Conservation (phyloP, 768 basidiomycete genomes). For the Pleurotus djamor region DNA sequence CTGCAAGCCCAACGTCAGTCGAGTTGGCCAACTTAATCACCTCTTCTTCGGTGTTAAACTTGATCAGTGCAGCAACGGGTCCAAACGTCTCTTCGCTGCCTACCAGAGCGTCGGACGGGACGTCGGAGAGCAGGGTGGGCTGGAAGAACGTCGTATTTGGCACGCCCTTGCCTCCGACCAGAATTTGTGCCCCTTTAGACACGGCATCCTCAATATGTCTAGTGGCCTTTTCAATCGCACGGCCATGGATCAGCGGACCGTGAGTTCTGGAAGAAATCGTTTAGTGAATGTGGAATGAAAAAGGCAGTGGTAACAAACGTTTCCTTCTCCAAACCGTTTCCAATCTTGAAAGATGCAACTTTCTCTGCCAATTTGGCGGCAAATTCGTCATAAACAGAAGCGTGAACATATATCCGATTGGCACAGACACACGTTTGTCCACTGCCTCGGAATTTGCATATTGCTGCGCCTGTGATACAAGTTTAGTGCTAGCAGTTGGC, state of each 20-base stretch:
- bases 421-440: conserved; percentile 90
- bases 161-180: conserved; percentile 82
- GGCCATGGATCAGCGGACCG: conserved; percentile 89
- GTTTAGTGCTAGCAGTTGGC: not conserved
- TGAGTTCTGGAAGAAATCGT: conserved; percentile 63
- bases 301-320: conserved; percentile 45
- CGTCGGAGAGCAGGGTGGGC: conserved; percentile 89
- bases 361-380: conserved; percentile 82
- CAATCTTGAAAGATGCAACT: conserved; percentile 83
- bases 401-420: conserved; percentile 92
- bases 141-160: conserved; percentile 67
- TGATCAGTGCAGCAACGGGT: conserved; percentile 81
- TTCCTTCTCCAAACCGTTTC: conserved; percentile 78
- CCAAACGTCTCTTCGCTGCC: conserved; percentile 94
- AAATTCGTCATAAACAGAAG: conserved; percentile 89
- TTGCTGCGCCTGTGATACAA: conserved; percentile 51
- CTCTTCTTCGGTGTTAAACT: conserved; percentile 94
- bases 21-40: conserved; percentile 85
- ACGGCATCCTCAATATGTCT: conserved; percentile 89
- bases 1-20: conserved; percentile 83
- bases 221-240: conserved; percentile 83
- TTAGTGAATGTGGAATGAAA: not conserved
- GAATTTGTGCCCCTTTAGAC: conserved; percentile 78
- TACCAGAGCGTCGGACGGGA: conserved; percentile 63
- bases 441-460: conserved; percentile 76